A percentile compares a stretch with the other conserved stretches of the same genome.
phyloP scores from a whole-genome alignment of 225 moss, liverwort and hornwort genomes.

The Anthoceros angustus region DNA sequence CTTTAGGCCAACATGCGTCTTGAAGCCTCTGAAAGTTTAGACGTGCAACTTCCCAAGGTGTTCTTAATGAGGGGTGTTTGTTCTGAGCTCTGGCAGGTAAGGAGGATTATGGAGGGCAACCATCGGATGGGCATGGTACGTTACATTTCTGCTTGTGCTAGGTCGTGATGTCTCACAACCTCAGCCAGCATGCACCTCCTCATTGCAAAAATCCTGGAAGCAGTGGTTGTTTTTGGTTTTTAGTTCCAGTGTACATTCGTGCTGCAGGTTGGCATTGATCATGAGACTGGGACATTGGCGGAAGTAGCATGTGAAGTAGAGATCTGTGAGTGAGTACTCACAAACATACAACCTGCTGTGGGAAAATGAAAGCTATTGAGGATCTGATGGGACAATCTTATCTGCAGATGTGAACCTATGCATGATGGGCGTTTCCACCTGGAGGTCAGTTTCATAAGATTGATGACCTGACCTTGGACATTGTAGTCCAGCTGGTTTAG shows the following conservation, averaged over 20 bases:
- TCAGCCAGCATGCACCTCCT: too few relatives aligned
- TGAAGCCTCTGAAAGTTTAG: too few relatives aligned
- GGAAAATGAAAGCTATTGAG: background rate
- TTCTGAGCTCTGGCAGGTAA: slow-evolving; percentile 32
- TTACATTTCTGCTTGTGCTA: background rate
- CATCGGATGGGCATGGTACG: slow-evolving; percentile 95
- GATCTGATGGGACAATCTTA: slow-evolving; percentile 1
- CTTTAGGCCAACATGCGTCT: too few relatives aligned
- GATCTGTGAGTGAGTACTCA: slow-evolving; percentile 62
- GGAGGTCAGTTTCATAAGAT: slow-evolving; percentile 31
- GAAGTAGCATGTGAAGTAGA: slow-evolving; percentile 87
- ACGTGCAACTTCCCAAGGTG: background rate
- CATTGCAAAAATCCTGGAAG: too few relatives aligned
- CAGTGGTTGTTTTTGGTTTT: slow-evolving; percentile 3
- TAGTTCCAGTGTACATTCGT: background rate
- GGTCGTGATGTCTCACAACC: too few relatives aligned
- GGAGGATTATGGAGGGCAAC: slow-evolving; percentile 79
- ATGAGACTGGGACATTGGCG: slow-evolving; percentile 29
- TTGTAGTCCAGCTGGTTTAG: background rate
- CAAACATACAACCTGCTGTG: background rate
- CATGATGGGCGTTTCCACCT: slow-evolving; percentile 70
- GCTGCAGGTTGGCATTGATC: slow-evolving; percentile 45
- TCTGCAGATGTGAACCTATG: slow-evolving; percentile 62
- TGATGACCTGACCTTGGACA: background rate
- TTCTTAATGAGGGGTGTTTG: background rate